These are phyloP conservation scores for Maudiozyma barnettii DNA, from an alignment of 805 yeast genomes.

Conservation along the genomic window DNA sequence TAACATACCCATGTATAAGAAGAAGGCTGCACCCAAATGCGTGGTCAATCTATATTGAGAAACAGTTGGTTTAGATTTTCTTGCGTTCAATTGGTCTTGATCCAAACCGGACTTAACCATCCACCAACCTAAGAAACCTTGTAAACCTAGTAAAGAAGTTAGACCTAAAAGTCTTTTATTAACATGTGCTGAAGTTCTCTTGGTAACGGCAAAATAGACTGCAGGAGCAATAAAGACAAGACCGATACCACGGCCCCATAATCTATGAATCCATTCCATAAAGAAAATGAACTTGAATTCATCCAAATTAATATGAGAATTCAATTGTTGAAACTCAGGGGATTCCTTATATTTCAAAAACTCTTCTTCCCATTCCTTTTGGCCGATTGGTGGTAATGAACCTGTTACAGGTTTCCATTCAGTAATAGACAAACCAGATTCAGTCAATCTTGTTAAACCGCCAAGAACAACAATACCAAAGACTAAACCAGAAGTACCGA, in stretches of 20 bases:
- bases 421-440: constrained; percentile 90
- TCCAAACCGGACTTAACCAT: constrained; percentile 96
- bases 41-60: constrained; percentile 91
- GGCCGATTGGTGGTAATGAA: constrained; percentile 74
- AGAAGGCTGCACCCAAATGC: constrained; percentile 87
- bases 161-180: constrained; percentile 62
- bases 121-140: constrained; percentile 99
- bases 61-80: constrained; percentile 93
- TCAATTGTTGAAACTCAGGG: constrained; percentile 85
- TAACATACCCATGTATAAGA: constrained; percentile 78
- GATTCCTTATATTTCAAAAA: constrained; percentile 71
- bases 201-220: constrained; percentile 60
- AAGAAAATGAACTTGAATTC: constrained; percentile 90
- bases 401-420: constrained; percentile 99
- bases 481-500: constrained; percentile 79
- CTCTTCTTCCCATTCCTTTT: constrained; percentile 78
- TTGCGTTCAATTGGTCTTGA: constrained; percentile 61
- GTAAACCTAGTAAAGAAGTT: constrained; percentile 73
- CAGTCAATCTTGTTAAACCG: constrained; percentile 90
- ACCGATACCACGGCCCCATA: constrained; percentile 89
- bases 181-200: constrained; percentile 56
- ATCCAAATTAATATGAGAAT: constrained; percentile 71
- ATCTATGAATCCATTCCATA: constrained; percentile 97
- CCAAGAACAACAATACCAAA: constrained; percentile 96
- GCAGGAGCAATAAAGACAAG: constrained; percentile 77